A percentile compares a stretch with the other conserved stretches of the same genome.
Evolutionary conservation across 2,329 filamentous ascomycete genomes (phyloP).

Genomic region (Knufia petricola): DNA sequence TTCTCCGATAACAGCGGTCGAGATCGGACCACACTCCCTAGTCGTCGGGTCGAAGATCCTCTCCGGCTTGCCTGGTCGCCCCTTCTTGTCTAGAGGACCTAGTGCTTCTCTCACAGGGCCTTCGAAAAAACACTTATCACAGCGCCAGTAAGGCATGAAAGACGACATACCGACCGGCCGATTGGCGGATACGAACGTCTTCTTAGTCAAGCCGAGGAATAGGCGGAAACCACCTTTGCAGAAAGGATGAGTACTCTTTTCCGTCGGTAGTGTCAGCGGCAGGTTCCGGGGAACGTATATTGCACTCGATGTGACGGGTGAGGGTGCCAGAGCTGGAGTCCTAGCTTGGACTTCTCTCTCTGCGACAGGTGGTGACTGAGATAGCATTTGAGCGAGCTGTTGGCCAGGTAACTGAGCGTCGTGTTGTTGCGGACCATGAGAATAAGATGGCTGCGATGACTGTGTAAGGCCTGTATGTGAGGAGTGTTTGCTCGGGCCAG

Average conservation of each 20-base stretch:
- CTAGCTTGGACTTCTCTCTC: not conserved
- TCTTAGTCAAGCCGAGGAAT: slow-evolving; percentile 16
- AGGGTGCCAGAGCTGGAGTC: not conserved
- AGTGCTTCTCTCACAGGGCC: slow-evolving; percentile 25
- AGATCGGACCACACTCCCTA: slow-evolving; percentile 17
- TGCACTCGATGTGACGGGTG: slow-evolving; percentile 1
- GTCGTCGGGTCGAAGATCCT: slow-evolving; percentile 26
- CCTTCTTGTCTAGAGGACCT: slow-evolving; percentile 14
- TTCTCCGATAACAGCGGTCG: slow-evolving; percentile 6
- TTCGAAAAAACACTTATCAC: slow-evolving; percentile 36
- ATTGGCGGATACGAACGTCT: slow-evolving; percentile 16
- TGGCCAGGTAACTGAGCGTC: not conserved
- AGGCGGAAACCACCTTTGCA: slow-evolving; percentile 27
- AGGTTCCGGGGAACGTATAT: slow-evolving; percentile 3
- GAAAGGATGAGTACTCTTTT: slow-evolving; percentile 31
- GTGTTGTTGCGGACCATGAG: slow-evolving; percentile 4
- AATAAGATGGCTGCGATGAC: no score
- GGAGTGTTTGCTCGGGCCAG: no score
- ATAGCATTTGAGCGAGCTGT: no score
- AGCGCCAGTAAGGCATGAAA: slow-evolving; percentile 28
- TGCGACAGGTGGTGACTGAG: slow-evolving; percentile 3
- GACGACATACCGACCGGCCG: slow-evolving; percentile 17
- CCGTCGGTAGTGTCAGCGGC: slow-evolving; percentile 24
- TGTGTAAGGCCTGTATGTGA: no score
- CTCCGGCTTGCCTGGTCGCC: slow-evolving; percentile 15